A percentile compares a stretch with the other conserved stretches of the same genome.
These are phyloP conservation scores for Friedmanniomyces simplex DNA, from an alignment of 495 filamentous ascomycete genomes.

Conservation along the genomic window DNA sequence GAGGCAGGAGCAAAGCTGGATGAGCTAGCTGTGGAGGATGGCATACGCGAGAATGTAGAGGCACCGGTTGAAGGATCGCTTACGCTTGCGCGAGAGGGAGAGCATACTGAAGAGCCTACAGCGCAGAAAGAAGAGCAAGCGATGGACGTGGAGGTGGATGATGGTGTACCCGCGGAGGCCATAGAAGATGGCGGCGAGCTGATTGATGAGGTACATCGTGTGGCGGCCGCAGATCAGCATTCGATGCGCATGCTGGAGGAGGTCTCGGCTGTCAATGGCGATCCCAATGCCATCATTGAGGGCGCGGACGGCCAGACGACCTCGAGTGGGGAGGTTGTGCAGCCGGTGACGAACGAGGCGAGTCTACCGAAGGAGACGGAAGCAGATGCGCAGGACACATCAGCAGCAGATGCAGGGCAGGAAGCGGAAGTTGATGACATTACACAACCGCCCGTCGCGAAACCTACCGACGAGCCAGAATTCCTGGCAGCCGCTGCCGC, in stretches of 20 bases:
- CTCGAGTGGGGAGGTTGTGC: background rate
- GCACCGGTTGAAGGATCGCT: background rate
- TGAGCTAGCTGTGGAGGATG: background rate
- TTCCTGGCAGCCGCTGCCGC: constrained; percentile 34
- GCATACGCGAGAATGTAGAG: background rate
- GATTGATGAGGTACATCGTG: constrained; percentile 1
- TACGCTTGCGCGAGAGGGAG: background rate
- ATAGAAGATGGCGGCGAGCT: constrained; percentile 10
- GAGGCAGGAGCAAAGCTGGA: background rate
- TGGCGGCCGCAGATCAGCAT: background rate
- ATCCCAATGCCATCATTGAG: background rate
- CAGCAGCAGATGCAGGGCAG: background rate
- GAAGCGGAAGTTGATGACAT: background rate
- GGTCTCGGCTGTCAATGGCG: constrained; percentile 1
- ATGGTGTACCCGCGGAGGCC: constrained; percentile 11
- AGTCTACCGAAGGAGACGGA: background rate
- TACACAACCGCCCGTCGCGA: background rate
- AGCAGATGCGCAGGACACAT: background rate
- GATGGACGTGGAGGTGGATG: background rate
- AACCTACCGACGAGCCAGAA: constrained; percentile 18
- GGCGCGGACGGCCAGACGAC: background rate
- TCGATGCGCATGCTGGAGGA: constrained; percentile 5
- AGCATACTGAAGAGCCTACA: background rate
- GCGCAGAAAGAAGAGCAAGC: background rate
- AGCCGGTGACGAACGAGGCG: background rate